These are phyloP conservation scores for Huntiella savannae DNA, from an alignment of 2,329 filamentous ascomycete genomes.

Conservation along the genomic window DNA sequence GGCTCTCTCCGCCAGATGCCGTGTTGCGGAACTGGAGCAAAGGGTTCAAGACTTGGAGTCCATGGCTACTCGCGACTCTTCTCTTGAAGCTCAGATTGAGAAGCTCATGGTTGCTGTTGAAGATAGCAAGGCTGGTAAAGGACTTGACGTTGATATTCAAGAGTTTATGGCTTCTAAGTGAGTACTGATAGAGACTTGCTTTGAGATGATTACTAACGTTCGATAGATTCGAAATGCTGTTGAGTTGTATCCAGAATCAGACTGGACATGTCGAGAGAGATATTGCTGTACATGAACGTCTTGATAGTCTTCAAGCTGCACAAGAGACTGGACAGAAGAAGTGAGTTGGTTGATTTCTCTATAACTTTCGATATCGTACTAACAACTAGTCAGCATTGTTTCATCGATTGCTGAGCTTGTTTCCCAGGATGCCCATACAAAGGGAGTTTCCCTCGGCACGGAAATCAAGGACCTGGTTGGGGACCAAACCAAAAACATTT, in stretches of 20 bases:
- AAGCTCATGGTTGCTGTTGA: not conserved
- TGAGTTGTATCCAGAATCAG: constrained; percentile 3
- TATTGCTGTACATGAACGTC: constrained; percentile 1
- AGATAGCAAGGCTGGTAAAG: not conserved
- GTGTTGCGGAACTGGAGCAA: constrained; percentile 5
- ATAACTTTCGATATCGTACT: not conserved
- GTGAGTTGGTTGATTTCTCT: too few relatives aligned
- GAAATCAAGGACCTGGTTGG: constrained; percentile 2
- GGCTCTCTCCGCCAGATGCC: not conserved
- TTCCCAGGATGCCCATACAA: not conserved
- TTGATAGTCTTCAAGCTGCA: not conserved
- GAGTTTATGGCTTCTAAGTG: not conserved
- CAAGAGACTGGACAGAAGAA: too few relatives aligned
- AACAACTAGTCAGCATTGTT: constrained; percentile 3
- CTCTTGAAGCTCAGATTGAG: not conserved
- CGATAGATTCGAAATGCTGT: constrained; percentile 3
- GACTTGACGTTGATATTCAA: not conserved
- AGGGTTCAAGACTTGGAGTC: not conserved
- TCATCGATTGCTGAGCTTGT: constrained; percentile 3
- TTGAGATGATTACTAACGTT: too few relatives aligned
- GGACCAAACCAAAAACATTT: not conserved
- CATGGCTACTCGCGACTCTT: not conserved
- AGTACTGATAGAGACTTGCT: not conserved
- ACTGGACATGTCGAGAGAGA: not conserved
- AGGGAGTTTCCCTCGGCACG: not conserved